phyloP scores from a whole-genome alignment of 2,329 filamentous ascomycete genomes.

The Aspergillus costaricaensis region DNA sequence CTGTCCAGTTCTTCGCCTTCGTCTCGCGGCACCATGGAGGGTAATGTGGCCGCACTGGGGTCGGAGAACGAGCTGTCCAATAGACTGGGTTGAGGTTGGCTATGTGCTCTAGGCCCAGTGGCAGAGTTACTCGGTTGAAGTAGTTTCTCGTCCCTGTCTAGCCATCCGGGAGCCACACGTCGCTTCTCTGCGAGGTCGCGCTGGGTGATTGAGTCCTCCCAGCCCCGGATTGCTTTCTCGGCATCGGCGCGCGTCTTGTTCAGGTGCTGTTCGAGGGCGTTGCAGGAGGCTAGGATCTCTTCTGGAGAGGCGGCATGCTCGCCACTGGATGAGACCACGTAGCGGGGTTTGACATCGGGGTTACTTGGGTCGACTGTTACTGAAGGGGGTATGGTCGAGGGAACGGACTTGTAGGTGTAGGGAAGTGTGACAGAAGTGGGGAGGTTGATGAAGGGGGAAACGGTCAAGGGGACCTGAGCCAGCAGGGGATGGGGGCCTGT shows the following conservation, averaged over 20 bases:
- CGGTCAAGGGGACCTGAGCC: conserved; percentile 87
- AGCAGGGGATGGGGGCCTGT: conserved; percentile 80
- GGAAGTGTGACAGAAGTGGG: conserved; percentile 88
- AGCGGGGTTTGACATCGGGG: conserved; percentile 58
- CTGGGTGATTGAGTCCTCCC: conserved; percentile 65
- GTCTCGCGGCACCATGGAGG: conserved; percentile 45
- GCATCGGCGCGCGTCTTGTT: conserved; percentile 68
- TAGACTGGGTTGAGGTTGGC: conserved; percentile 31
- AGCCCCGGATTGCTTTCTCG: conserved; percentile 63
- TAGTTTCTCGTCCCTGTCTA: conserved; percentile 63
- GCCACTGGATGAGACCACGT: conserved; percentile 75
- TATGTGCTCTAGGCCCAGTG: conserved; percentile 11
- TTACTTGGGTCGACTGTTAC: conserved; percentile 56
- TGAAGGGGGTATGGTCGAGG: conserved; percentile 79
- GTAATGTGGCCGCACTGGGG: conserved; percentile 34
- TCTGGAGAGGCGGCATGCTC: conserved; percentile 84
- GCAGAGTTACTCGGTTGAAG: conserved; percentile 51
- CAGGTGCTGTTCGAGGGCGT: conserved; percentile 74
- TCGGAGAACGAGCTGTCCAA: conserved; percentile 42
- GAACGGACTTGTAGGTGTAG: conserved; percentile 91
- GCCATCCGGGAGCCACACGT: conserved; percentile 64
- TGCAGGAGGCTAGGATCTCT: conserved; percentile 80
- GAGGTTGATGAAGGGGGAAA: conserved; percentile 90
- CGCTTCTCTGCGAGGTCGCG: conserved; percentile 65
- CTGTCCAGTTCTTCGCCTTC: conserved; percentile 57